Evolutionary conservation across 2,329 filamentous ascomycete species (phyloP).

Genomic region (Alternaria gansuensis): DNA sequence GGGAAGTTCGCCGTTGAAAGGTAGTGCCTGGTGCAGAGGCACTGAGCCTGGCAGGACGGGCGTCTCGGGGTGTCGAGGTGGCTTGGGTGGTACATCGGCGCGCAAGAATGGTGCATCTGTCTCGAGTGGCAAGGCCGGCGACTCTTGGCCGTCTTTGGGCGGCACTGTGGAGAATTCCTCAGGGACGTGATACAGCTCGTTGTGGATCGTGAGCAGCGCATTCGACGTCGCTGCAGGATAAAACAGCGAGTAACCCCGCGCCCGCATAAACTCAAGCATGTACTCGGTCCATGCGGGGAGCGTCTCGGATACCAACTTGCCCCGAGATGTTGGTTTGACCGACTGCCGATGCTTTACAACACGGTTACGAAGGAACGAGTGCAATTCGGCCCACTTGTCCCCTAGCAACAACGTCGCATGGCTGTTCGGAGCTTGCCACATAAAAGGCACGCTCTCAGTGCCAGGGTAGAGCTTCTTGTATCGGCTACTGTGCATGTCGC

Average conservation of each 20-base stretch:
- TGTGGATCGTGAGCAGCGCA: constrained; percentile 76
- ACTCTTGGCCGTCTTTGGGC: constrained; percentile 7
- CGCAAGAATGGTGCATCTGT: constrained; percentile 50
- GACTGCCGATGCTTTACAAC: constrained; percentile 54
- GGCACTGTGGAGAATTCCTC: constrained; percentile 65
- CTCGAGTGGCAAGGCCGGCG: constrained; percentile 20
- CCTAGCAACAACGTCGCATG: constrained; percentile 85
- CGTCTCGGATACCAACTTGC: constrained; percentile 66
- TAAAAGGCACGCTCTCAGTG: constrained; percentile 65
- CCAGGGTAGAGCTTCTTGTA: constrained; percentile 40
- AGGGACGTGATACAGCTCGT: constrained; percentile 74
- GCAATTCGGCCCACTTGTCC: constrained; percentile 85
- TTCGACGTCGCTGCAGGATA: constrained; percentile 71
- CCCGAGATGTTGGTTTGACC: constrained; percentile 34
- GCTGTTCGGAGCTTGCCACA: constrained; percentile 86
- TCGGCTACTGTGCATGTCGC: constrained; percentile 51
- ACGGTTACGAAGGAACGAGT: constrained; percentile 76
- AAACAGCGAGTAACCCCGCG: constrained; percentile 78
- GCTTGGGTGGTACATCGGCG: constrained; percentile 48
- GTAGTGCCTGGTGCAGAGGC: constrained; percentile 58
- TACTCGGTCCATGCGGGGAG: constrained; percentile 83
- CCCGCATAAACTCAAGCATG: constrained; percentile 76
- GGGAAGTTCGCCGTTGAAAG: constrained; percentile 60
- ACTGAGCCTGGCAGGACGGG: constrained; percentile 62
- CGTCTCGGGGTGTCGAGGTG: constrained; percentile 41